Percentiles rank a stretch among this genome's conserved stretches.
These are phyloP conservation scores for Ustilago bromivora DNA, from an alignment of 1,284 basidiomycete genomes.

Conservation along the genomic window DNA sequence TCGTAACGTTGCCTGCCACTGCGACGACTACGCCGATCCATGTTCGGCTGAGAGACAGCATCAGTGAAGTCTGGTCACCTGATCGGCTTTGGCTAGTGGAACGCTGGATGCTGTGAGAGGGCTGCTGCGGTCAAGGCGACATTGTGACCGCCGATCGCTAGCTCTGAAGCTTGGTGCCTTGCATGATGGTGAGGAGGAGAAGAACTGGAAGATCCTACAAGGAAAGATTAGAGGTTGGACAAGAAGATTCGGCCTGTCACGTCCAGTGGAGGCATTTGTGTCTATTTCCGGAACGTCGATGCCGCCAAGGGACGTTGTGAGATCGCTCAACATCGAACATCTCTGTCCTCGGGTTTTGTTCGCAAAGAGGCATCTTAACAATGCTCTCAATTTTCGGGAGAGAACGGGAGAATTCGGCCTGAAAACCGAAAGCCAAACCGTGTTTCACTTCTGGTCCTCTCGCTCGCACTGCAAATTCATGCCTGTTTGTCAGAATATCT, in stretches of 20 bases:
- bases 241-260: not conserved
- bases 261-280: not conserved
- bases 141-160: not conserved
- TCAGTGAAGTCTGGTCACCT: not conserved
- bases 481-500: no score
- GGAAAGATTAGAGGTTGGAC: not conserved
- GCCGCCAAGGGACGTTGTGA: not conserved
- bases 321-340: not conserved
- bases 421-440: not conserved
- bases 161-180: not conserved
- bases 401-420: not conserved
- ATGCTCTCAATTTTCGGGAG: not conserved
- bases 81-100: not conserved
- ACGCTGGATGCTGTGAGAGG: not conserved
- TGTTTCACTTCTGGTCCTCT: not conserved
- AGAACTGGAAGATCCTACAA: not conserved
- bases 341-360: no score
- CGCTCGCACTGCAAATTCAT: no score
- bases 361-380: not conserved
- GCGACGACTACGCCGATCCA: conserved; percentile 84
- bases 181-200: not conserved
- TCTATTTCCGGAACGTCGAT: not conserved
- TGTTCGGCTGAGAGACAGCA: conserved; percentile 31
- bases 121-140: not conserved
- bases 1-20: conserved; percentile 86